Conservation (phyloP, 1,139 yeast genomes). For the Candida albicans region DNA sequence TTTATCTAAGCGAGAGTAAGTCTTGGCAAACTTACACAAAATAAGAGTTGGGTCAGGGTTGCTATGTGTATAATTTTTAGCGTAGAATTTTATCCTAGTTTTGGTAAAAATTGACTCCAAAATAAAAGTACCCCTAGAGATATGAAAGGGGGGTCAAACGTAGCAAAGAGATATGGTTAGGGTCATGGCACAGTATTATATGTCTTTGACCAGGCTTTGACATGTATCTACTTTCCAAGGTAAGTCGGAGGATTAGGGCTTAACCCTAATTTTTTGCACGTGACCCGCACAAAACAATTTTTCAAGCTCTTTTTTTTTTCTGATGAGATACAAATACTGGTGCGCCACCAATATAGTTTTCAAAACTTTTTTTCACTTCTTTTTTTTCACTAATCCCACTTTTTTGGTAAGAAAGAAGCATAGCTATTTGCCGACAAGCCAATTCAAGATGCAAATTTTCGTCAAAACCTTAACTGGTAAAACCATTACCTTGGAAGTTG, state of each 20-base stretch:
- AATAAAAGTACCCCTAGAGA: too few species aligned
- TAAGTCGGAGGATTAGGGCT: neutral
- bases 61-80: too few species aligned
- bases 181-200: too few species aligned
- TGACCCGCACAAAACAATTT: neutral
- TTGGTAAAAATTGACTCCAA: too few species aligned
- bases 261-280: neutral
- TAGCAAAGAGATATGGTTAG: too few species aligned
- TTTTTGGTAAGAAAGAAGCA: slow-evolving; percentile 55
- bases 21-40: too few species aligned
- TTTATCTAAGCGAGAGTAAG: too few species aligned
- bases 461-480: slow-evolving; percentile 99
- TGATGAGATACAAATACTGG: neutral
- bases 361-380: slow-evolving; percentile 1
- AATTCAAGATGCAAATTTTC: slow-evolving; percentile 85
- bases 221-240: too few species aligned
- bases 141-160: too few species aligned
- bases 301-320: neutral
- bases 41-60: too few species aligned
- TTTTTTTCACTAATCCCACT: slow-evolving; percentile 11
- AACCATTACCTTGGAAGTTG: slow-evolving; percentile 99
- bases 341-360: slow-evolving; percentile 1
- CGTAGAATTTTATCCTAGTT: too few species aligned
- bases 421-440: slow-evolving; percentile 46
- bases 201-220: too few species aligned